Conservation (phyloP, 768 basidiomycete genomes). For the Exidia glandulosa region DNA sequence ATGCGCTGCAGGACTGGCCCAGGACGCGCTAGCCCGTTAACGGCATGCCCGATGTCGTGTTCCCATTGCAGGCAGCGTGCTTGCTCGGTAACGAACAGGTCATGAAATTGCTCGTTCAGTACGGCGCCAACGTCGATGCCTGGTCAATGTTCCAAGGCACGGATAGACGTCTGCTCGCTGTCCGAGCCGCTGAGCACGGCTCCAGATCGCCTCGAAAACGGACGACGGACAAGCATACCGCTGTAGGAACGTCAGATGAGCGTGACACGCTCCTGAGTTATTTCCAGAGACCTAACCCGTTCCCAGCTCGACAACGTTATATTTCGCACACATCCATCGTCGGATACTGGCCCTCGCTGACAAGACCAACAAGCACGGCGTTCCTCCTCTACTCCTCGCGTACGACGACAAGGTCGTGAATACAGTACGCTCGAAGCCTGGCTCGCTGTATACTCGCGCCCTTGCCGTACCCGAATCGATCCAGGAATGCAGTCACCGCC, state of each 20-base stretch:
- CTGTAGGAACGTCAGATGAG: neutral
- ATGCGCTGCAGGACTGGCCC: constrained; percentile 45
- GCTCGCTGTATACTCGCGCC: constrained; percentile 30
- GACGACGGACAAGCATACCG: constrained; percentile 46
- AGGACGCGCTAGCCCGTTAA: constrained; percentile 96
- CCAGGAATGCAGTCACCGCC: neutral
- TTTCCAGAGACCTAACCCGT: neutral
- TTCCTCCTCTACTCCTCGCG: constrained; percentile 79
- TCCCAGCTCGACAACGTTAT: constrained; percentile 84
- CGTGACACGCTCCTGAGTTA: neutral
- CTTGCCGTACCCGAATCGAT: neutral
- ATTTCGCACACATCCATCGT: constrained; percentile 84
- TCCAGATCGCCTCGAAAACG: constrained; percentile 62
- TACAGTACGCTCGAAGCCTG: constrained; percentile 59
- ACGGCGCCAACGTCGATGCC: constrained; percentile 97
- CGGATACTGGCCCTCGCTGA: constrained; percentile 66
- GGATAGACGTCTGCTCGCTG: constrained; percentile 10
- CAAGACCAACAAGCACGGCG: constrained; percentile 81
- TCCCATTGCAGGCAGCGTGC: constrained; percentile 93
- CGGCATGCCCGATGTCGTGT: constrained; percentile 87
- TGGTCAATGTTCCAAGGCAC: constrained; percentile 88
- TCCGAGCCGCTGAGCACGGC: constrained; percentile 1
- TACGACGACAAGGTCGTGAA: constrained; percentile 70
- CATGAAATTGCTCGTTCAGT: constrained; percentile 78
- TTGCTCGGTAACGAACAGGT: constrained; percentile 84